Evolutionary conservation across 306 rosid species (phyloP).

Genomic region (Vigna angularis): DNA sequence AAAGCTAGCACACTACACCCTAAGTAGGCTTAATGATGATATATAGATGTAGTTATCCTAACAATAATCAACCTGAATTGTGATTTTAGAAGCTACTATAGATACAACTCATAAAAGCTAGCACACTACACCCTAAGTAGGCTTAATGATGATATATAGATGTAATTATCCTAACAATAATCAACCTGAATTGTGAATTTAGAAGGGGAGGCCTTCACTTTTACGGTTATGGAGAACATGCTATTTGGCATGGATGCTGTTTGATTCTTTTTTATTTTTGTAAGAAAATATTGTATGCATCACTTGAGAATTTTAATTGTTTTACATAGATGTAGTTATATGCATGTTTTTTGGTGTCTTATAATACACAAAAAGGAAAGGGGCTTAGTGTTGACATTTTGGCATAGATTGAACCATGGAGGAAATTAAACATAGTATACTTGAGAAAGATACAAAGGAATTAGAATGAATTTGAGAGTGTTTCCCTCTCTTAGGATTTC

Average conservation of each 20-base stretch:
- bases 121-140: no score
- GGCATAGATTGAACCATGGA: not conserved
- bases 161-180: not conserved
- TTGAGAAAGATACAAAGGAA: no score
- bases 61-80: no score
- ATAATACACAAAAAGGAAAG: slow-evolving; percentile 5
- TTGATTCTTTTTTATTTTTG: not conserved
- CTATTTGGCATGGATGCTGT: slow-evolving; percentile 27
- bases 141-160: no score
- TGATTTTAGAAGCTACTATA: no score
- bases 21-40: no score
- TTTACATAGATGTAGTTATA: not conserved
- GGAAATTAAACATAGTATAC: slow-evolving; percentile 9
- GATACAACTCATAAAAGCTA: no score
- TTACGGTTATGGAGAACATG: slow-evolving; percentile 10
- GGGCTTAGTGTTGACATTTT: slow-evolving; percentile 14
- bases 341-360: slow-evolving; percentile 3
- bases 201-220: not conserved
- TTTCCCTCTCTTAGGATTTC: no score
- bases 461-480: no score
- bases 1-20: no score
- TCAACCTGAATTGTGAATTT: not conserved
- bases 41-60: no score
- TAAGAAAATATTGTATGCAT: not conserved
- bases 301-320: not conserved